Conservation (phyloP, 176 grass and related monocot species). For the Lolium rigidum region DNA sequence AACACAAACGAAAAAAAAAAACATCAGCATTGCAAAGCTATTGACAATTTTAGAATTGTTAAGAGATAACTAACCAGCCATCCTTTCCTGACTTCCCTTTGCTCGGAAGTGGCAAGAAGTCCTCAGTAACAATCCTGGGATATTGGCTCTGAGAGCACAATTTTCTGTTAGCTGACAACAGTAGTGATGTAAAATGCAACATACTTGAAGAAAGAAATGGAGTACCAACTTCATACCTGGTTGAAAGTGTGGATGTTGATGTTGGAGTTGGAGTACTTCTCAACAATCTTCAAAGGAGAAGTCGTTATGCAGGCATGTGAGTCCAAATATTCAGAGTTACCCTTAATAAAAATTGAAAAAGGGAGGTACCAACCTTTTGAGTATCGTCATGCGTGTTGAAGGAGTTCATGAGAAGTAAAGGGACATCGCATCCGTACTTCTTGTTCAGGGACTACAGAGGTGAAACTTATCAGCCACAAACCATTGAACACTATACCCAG, state of each 20-base stretch:
- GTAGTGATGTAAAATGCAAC: constrained; percentile 13
- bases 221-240: constrained; percentile 53
- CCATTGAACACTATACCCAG: constrained; percentile 9
- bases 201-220: constrained; percentile 23
- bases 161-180: constrained; percentile 25
- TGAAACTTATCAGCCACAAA: constrained; percentile 44
- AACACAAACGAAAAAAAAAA: background rate
- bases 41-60: background rate
- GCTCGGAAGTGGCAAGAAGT: constrained; percentile 81
- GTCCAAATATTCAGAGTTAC: constrained; percentile 14
- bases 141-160: constrained; percentile 80
- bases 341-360: background rate
- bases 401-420: constrained; percentile 96
- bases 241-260: constrained; percentile 99
- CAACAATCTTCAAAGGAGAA: constrained; percentile 78
- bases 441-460: constrained; percentile 88
- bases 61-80: constrained; percentile 76
- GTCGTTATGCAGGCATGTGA: constrained; percentile 25
- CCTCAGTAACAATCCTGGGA: constrained; percentile 81
- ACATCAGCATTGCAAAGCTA: background rate
- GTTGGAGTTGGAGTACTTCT: constrained; percentile 90
- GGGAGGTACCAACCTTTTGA: constrained; percentile 56
- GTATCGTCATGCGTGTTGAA: constrained; percentile 99
- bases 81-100: constrained; percentile 82
- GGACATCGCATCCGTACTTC: constrained; percentile 98